phyloP scores from a whole-genome alignment of 106 monocot species.

The Dendrobium huoshanense region DNA sequence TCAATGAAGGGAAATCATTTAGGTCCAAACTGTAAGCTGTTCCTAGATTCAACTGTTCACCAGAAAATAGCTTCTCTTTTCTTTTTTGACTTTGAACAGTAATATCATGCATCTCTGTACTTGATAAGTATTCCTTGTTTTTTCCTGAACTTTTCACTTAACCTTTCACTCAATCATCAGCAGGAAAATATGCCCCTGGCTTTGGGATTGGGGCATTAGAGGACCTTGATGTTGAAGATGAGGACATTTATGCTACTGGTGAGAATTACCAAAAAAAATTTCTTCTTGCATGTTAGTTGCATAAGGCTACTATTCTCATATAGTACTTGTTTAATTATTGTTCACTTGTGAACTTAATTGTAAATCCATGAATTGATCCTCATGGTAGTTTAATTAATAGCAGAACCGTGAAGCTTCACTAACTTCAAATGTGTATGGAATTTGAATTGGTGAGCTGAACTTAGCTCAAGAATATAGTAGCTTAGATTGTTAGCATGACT shows the following conservation, averaged over 20 bases:
- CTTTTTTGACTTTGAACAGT: background rate
- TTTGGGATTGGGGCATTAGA: conserved; percentile 99
- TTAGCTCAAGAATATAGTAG: no score
- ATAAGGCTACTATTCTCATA: background rate
- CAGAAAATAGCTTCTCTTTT: background rate
- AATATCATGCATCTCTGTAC: background rate
- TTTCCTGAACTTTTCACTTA: conserved; percentile 10
- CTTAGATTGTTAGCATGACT: no score
- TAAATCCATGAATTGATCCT: background rate
- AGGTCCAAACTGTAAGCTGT: conserved; percentile 60
- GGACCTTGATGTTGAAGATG: conserved; percentile 94
- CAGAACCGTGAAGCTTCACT: no score
- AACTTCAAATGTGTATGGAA: no score
- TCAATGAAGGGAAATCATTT: conserved; percentile 32
- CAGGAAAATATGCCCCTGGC: conserved; percentile 93
- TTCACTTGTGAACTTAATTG: background rate
- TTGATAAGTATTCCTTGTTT: background rate
- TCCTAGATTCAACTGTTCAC: background rate
- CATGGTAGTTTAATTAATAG: background rate
- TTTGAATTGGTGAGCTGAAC: no score
- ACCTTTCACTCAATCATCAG: conserved; percentile 43
- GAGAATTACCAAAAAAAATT: background rate
- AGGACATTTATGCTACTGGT: conserved; percentile 92
- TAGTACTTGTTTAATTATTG: background rate
- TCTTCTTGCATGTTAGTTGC: background rate